These are phyloP conservation scores for Pseudoperonospora humuli DNA, from an alignment of 352 stramenopile genomes.

Conservation along the genomic window DNA sequence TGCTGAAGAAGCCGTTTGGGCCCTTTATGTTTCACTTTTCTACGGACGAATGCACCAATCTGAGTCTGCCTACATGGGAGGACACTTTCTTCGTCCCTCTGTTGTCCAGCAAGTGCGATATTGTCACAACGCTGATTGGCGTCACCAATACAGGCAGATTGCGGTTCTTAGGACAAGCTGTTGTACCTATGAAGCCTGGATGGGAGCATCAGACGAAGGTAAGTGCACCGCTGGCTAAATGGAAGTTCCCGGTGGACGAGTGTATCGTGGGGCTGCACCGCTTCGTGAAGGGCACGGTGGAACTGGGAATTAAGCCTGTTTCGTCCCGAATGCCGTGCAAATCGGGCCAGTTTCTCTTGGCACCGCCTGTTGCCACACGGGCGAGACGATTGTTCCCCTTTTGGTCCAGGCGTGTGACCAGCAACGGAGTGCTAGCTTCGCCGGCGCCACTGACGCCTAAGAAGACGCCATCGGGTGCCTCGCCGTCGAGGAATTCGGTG, in stretches of 20 bases:
- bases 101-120: slow-evolving; percentile 74
- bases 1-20: slow-evolving; percentile 81
- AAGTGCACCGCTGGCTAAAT: slow-evolving; percentile 49
- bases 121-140: slow-evolving; percentile 70
- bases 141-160: slow-evolving; percentile 43
- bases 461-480: slow-evolving; percentile 38
- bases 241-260: slow-evolving; percentile 75
- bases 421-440: slow-evolving; percentile 28
- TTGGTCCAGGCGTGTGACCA: slow-evolving; percentile 50
- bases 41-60: slow-evolving; percentile 42
- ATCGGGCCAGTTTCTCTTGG: slow-evolving; percentile 66
- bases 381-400: slow-evolving; percentile 47
- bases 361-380: slow-evolving; percentile 33
- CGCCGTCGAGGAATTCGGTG: slow-evolving; percentile 40
- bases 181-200: slow-evolving; percentile 46
- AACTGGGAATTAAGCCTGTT: slow-evolving; percentile 43
- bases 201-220: slow-evolving; percentile 47
- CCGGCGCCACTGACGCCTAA: slow-evolving; percentile 29
- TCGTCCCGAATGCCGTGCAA: slow-evolving; percentile 53
- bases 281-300: slow-evolving; percentile 53
- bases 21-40: slow-evolving; percentile 86
- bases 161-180: slow-evolving; percentile 61
- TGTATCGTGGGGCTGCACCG: slow-evolving; percentile 55
- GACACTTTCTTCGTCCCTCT: slow-evolving; percentile 73
- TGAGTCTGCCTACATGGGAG: slow-evolving; percentile 47